These are phyloP conservation scores for Crucihimalaya himalaica DNA, from an alignment of 345 rosid genomes.

Conservation along the genomic window DNA sequence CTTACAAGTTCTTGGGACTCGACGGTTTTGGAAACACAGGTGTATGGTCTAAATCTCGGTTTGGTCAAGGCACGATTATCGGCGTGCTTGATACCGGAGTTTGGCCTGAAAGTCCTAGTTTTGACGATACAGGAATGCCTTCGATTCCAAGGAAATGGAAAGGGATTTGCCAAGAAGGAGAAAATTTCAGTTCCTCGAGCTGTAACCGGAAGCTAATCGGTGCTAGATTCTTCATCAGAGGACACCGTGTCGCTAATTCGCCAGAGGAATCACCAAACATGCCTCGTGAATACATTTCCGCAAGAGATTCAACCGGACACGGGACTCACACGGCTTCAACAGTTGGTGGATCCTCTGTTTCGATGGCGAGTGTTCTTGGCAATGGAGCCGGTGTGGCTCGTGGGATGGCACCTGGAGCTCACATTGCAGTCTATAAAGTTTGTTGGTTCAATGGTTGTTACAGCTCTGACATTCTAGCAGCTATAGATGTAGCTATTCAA, in stretches of 20 bases:
- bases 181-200: constrained; percentile 52
- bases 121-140: constrained; percentile 70
- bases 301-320: constrained; percentile 81
- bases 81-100: constrained; percentile 87
- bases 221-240: constrained; percentile 80
- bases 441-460: constrained; percentile 89
- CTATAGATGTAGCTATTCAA: constrained; percentile 74
- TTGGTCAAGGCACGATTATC: constrained; percentile 64
- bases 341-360: constrained; percentile 75
- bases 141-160: constrained; percentile 69
- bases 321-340: constrained; percentile 95
- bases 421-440: constrained; percentile 82
- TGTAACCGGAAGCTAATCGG: constrained; percentile 88
- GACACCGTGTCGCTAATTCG: constrained; percentile 63
- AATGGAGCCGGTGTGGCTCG: constrained; percentile 77
- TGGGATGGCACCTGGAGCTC: constrained; percentile 89
- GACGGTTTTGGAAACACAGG: constrained; percentile 46
- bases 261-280: constrained; percentile 40
- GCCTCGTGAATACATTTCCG: constrained; percentile 64
- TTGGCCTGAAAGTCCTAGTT: constrained; percentile 96
- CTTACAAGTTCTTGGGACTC: constrained; percentile 84
- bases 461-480: constrained; percentile 89
- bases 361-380: constrained; percentile 69
- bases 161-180: constrained; percentile 82
- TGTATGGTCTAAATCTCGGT: constrained; percentile 59